Evolutionary conservation across 495 filamentous ascomycete species (phyloP).

Genomic region (Rhypophila decipiens): DNA sequence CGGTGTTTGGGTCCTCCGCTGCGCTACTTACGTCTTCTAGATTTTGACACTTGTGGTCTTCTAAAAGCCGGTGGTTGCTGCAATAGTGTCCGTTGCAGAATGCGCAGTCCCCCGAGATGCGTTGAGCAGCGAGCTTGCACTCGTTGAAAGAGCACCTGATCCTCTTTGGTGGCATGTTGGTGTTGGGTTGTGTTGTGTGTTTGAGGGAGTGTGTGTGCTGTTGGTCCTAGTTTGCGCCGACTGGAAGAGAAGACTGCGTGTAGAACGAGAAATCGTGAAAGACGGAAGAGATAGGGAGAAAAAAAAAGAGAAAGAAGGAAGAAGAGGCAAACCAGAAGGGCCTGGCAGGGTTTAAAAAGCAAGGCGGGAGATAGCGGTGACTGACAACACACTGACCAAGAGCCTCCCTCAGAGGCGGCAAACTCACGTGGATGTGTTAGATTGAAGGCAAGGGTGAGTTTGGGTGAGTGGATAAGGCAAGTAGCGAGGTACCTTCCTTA

Average conservation of each 20-base stretch:
- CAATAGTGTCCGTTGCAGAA: constrained; percentile 94
- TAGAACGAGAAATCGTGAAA: neutral
- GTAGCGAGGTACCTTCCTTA: neutral
- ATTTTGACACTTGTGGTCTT: constrained; percentile 89
- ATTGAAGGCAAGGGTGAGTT: neutral
- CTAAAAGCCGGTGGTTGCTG: constrained; percentile 84
- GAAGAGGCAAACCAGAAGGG: neutral
- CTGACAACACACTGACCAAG: constrained; percentile 4
- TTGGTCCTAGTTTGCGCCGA: neutral
- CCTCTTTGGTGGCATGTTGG: constrained; percentile 67
- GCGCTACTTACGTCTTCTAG: constrained; percentile 72
- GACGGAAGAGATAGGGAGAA: neutral
- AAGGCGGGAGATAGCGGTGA: constrained; percentile 3
- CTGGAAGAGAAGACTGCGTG: neutral
- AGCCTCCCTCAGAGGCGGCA: constrained; percentile 1
- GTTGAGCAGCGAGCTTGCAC: constrained; percentile 77
- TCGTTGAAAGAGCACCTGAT: constrained; percentile 81
- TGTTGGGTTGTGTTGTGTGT: constrained; percentile 10
- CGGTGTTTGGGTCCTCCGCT: too few relatives aligned
- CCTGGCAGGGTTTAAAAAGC: neutral
- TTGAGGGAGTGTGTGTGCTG: constrained; percentile 1
- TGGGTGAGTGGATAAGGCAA: neutral
- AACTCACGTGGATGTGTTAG: constrained; percentile 10
- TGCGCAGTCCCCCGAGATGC: constrained; percentile 91
- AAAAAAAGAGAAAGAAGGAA: constrained; percentile 9